phyloP scores from a whole-genome alignment of 1,284 basidiomycete genomes.

The Cryptococcus jaspeensis region DNA sequence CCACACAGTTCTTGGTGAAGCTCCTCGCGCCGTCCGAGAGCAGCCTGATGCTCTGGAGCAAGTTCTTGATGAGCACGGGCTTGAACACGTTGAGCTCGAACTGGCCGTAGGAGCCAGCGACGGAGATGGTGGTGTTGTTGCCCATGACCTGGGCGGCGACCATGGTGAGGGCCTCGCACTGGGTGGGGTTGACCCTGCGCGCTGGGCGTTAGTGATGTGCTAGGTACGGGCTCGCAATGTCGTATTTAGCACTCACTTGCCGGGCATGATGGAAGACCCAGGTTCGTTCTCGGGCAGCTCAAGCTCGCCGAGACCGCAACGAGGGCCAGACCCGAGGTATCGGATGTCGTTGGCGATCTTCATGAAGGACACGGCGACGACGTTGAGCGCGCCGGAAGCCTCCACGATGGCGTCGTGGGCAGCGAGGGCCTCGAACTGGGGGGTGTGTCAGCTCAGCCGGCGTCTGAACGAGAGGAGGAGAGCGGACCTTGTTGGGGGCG shows the following conservation, averaged over 20 bases:
- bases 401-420: slow-evolving; percentile 97
- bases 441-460: not conserved
- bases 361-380: slow-evolving; percentile 92
- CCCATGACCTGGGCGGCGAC: slow-evolving; percentile 98
- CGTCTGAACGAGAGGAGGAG: not conserved
- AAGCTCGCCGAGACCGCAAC: slow-evolving; percentile 95
- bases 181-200: slow-evolving; percentile 86
- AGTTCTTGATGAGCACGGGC: slow-evolving; percentile 97
- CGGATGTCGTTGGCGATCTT: slow-evolving; percentile 99
- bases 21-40: slow-evolving; percentile 89
- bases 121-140: slow-evolving; percentile 89
- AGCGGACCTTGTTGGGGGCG: slow-evolving; percentile 88
- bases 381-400: slow-evolving; percentile 93
- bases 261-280: slow-evolving; percentile 99
- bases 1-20: slow-evolving; percentile 95
- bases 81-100: slow-evolving; percentile 99
- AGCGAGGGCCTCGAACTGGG: slow-evolving; percentile 94
- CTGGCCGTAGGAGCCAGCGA: slow-evolving; percentile 93
- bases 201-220: not conserved
- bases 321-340: slow-evolving; percentile 94
- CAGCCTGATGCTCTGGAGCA: slow-evolving; percentile 91
- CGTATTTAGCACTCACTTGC: slow-evolving; percentile 62
- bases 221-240: not conserved
- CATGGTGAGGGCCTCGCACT: slow-evolving; percentile 99
- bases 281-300: slow-evolving; percentile 97